Evolutionary conservation across 2,329 filamentous ascomycete species (phyloP), one percentile per base, ranked within the genome.

Genomic region (Camillea tinctor): DNA sequence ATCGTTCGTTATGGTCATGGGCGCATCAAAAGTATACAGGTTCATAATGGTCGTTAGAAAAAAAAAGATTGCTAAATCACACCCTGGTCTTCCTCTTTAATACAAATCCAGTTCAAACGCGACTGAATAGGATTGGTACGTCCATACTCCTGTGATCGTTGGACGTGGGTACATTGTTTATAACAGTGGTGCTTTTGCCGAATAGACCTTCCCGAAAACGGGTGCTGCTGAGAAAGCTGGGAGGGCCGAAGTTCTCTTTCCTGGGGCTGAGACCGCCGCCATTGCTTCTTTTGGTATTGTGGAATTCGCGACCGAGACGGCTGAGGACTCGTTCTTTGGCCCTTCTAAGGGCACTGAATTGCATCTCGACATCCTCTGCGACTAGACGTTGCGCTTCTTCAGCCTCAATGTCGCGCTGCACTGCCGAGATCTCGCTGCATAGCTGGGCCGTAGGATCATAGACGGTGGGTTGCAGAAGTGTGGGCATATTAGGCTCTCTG

Each of bases 61-160:
- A 44, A 44, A 44, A 44, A 44, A 44, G 4, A 11, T 15, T 44
- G 36, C 17, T 44, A 44, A 44, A 15, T 44, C n/a, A 5, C 36
- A 2, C 36, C 36, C 36, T n/a, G 13, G 5, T n/a, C 6, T 44
- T 61, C 48, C 30, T 56, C 54, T 57, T 58, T 57, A 40, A 51
- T 54, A 8, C 56, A 44, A n/a, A 54, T 71, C 24, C 26, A 30
- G 26, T 11, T 30, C 68, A 69, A 52, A 49, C 58, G 55, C 68
- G 66, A 71, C 80, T 85, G 59, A 88, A 86, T 72, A 88, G 83
- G 69, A 88, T 74, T 62, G 86, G 85, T 62, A 88, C 85, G 66
- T 85, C 84, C 69, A 84, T 72, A 57, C 76, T 79, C 61, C 77
- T 69, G 50, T 79, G 74, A 57, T 83, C 68, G 21, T 61, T 54